Percentiles rank a stretch among this genome's conserved stretches.
Conservation (phyloP, 2,329 filamentous ascomycete genomes). For the Sclerotinia nivalis region DNA sequence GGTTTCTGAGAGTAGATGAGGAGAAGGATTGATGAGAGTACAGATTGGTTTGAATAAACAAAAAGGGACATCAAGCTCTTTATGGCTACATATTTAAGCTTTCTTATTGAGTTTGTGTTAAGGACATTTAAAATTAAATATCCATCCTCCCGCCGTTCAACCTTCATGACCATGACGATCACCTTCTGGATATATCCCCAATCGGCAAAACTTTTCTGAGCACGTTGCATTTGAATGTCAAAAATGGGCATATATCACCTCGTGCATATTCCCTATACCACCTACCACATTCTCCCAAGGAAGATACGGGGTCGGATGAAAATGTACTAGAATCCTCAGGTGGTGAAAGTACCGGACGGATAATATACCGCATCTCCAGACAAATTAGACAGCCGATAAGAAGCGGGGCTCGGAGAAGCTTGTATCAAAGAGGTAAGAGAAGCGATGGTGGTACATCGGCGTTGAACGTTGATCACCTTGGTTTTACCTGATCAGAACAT, state of each 20-base stretch:
- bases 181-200: neutral
- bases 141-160: neutral
- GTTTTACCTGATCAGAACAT: neutral
- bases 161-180: neutral
- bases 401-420: neutral
- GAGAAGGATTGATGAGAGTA: neutral
- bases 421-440: constrained; percentile 1
- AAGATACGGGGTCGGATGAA: neutral
- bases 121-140: neutral
- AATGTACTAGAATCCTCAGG: neutral
- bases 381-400: neutral
- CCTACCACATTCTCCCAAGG: neutral
- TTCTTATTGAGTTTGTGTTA: neutral
- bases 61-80: neutral
- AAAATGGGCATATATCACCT: neutral
- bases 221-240: neutral
- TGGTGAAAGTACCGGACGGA: neutral
- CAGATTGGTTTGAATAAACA: neutral
- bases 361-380: neutral
- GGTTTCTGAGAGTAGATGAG: neutral
- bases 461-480: no score
- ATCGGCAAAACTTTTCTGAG: neutral
- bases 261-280: neutral
- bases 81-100: neutral
- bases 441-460: constrained; percentile 8